A percentile compares a stretch with the other conserved stretches of the same genome.
Conservation (phyloP, 176 grass and related monocot species). For the Eleusine coracana region DNA sequence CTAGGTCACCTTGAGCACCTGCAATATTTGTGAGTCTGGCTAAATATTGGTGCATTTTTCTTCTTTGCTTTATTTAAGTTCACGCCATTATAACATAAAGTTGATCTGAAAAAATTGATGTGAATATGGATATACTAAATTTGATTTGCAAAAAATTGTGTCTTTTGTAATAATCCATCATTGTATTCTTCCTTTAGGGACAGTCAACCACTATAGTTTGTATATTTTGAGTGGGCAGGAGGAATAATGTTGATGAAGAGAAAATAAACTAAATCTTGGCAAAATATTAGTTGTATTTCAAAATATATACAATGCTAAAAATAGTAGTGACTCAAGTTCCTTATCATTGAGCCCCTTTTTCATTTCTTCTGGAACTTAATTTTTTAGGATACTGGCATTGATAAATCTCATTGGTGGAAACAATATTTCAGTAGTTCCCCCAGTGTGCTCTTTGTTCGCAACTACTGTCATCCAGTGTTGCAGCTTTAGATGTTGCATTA, state of each 20-base stretch:
- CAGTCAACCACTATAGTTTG: not conserved
- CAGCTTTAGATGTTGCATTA: not conserved
- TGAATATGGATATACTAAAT: not conserved
- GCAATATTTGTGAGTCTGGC: conserved; percentile 70
- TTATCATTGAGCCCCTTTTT: not conserved
- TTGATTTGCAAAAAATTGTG: not conserved
- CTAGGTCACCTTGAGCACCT: conserved; percentile 69
- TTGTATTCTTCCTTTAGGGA: too few relatives aligned
- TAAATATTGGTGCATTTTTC: not conserved
- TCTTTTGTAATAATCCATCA: not conserved
- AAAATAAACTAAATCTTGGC: not conserved
- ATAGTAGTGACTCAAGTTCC: not conserved
- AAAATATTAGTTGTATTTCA: not conserved
- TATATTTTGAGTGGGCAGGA: not conserved
- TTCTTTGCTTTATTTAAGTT: not conserved
- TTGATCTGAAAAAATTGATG: not conserved
- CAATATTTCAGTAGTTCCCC: not conserved
- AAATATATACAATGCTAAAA: not conserved
- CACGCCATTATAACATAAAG: not conserved
- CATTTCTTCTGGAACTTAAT: not conserved
- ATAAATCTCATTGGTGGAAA: not conserved
- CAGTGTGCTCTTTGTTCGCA: not conserved
- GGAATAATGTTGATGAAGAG: not conserved
- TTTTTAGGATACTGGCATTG: not conserved
- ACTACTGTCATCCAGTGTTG: not conserved